A percentile compares a stretch with the other conserved stretches of the same genome.
Evolutionary conservation across 257 asterid genomes (phyloP).

Genomic region (Mitragyna speciosa): DNA sequence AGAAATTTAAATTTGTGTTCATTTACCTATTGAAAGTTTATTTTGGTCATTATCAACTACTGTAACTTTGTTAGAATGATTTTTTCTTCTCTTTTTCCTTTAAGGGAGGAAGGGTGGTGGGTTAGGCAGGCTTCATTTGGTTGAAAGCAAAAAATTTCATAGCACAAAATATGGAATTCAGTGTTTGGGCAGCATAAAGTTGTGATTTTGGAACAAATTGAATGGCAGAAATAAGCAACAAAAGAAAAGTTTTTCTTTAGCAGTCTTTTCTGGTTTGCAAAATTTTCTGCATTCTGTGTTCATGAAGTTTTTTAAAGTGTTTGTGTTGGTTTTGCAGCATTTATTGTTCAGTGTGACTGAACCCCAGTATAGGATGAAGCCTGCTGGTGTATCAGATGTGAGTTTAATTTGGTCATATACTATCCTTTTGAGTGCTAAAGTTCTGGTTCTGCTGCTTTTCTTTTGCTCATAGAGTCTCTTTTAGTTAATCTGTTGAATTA

Average conservation of each 20-base stretch:
- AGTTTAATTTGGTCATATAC: constrained; percentile 39
- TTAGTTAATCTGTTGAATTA: constrained; percentile 36
- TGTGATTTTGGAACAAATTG: neutral
- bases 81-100: neutral
- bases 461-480: constrained; percentile 16
- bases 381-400: constrained; percentile 96
- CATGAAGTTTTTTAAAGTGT: neutral
- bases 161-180: neutral
- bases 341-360: constrained; percentile 87
- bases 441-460: constrained; percentile 13
- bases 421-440: neutral
- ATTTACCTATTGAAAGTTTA: neutral
- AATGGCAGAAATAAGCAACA: neutral
- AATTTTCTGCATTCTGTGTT: neutral
- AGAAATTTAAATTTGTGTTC: neutral
- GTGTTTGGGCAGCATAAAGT: neutral
- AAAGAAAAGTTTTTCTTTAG: neutral
- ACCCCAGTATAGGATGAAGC: constrained; percentile 75
- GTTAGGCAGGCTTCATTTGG: neutral
- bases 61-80: neutral
- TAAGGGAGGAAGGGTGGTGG: neutral
- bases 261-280: constrained; percentile 6
- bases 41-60: neutral
- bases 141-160: neutral
- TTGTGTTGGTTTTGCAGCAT: constrained; percentile 68